Percentiles rank a stretch among this genome's conserved stretches.
Evolutionary conservation across 495 filamentous ascomycete species (phyloP).

Genomic region (Penicillium simplicissimum): DNA sequence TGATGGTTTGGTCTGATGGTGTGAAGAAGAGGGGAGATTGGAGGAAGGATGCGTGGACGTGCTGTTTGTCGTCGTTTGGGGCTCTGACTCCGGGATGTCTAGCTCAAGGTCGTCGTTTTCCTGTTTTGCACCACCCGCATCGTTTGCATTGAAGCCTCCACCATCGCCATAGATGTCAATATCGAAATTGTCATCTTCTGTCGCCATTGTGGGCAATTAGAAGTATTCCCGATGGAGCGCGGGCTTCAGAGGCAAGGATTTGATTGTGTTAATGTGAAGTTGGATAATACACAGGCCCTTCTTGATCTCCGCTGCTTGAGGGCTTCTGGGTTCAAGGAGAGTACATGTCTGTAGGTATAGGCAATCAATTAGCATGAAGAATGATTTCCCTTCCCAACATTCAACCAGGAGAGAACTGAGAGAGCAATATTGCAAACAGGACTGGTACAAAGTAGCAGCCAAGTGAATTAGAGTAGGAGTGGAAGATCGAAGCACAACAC

Average conservation of each 20-base stretch:
- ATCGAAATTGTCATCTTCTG: constrained; percentile 90
- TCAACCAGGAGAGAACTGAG: constrained; percentile 5
- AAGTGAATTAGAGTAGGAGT: constrained; percentile 7
- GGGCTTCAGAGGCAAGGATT: constrained; percentile 20
- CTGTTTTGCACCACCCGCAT: constrained; percentile 53
- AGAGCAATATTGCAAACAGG: neutral
- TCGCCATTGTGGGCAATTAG: constrained; percentile 62
- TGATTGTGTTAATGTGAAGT: constrained; percentile 35
- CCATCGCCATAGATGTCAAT: constrained; percentile 97
- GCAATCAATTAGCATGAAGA: constrained; percentile 44
- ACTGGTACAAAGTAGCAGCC: neutral
- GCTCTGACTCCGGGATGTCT: constrained; percentile 33
- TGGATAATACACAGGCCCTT: constrained; percentile 41
- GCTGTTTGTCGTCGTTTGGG: constrained; percentile 4
- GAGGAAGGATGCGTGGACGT: neutral
- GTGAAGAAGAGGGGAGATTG: neutral
- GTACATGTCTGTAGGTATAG: constrained; percentile 48
- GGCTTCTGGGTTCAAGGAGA: constrained; percentile 38
- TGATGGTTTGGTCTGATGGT: constrained; percentile 2
- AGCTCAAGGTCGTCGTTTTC: constrained; percentile 47
- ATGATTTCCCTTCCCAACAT: constrained; percentile 22
- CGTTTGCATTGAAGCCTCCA: constrained; percentile 48
- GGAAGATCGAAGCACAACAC: constrained; percentile 11
- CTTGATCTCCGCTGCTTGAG: constrained; percentile 25
- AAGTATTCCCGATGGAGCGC: constrained; percentile 18